Base-by-base conservation (phyloP, 2,329 filamentous ascomycete genomes). In the Pleomassaria siparia region DNA sequence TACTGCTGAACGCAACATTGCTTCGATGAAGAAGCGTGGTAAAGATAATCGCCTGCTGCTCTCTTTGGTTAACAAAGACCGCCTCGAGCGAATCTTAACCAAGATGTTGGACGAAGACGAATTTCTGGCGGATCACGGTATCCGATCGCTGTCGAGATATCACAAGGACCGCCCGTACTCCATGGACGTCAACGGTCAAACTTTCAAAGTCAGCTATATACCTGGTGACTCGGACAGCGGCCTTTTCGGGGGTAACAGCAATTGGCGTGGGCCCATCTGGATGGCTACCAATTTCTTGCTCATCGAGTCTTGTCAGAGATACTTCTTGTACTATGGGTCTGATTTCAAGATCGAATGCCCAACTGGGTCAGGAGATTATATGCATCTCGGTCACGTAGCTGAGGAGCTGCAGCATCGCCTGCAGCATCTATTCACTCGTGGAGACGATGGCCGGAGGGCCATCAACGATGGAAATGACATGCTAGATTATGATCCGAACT, bases 221-320 rank as follows among this genome's bases (percentile, higher is more conserved):
- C 86, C 94, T 1, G 94, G 92, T n/a, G 92, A 97, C 67, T 96
- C 92, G 0, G 91, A 97, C 74, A 96, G 89, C 63, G 89, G 90
- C 3, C 81, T 97, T 4, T 97, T 97, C 64, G 92, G 92, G 44
- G 92, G 92, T 57, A 97, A 97, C 80, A 96, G 91, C 71, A 97
- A 97, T 73, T 97, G 92, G 92, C 84, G 92, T 74, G 92, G 76
- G 1, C 92, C 94, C 0, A 92, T 96, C 59, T 97, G 92, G 92
- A 80, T 96, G 40, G 94, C 90, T 53, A 91, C 96, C 74, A 97
- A 97, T 73, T 96, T 96, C 74, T 75, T 97, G 44, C 81, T 97
- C 12, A 87, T 97, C 32, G 92, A 97, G 71, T 92, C 91, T 6
- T 81, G 96, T n/a, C 88, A 96, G 62, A 82, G 92, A 25, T 97